A percentile compares a stretch with the other conserved stretches of the same genome.
phyloP scores from a whole-genome alignment of 1,139 yeast genomes.

The Pichia sp. region DNA sequence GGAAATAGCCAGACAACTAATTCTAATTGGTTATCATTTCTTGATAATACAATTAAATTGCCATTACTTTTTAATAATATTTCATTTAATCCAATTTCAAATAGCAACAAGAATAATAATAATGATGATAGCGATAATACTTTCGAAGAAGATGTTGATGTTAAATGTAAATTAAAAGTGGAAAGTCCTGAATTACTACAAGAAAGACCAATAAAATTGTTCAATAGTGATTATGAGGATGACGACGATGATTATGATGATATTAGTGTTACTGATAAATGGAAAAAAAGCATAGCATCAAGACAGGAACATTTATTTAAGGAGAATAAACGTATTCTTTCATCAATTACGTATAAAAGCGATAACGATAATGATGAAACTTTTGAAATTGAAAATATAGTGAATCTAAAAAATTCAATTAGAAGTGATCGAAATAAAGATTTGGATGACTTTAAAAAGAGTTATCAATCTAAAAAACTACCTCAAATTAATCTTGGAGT shows the following conservation, averaged over 20 bases:
- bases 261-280: constrained; percentile 5
- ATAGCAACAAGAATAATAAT: too few species aligned
- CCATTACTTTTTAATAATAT: constrained; percentile 7
- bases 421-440: not conserved
- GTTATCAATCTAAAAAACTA: constrained; percentile 20
- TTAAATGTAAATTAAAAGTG: constrained; percentile 8
- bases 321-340: constrained; percentile 3
- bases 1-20: not conserved
- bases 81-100: constrained; percentile 1
- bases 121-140: constrained; percentile 1
- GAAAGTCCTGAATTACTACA: constrained; percentile 17
- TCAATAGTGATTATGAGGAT: constrained; percentile 19
- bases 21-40: constrained; percentile 5
- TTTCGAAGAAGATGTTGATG: constrained; percentile 3
- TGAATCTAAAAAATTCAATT: constrained; percentile 19
- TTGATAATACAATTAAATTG: constrained; percentile 9
- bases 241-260: constrained; percentile 1
- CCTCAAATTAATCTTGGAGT: constrained; percentile 10
- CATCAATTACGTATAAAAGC: constrained; percentile 2
- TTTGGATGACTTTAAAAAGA: constrained; percentile 16
- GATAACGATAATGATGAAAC: constrained; percentile 14
- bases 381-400: constrained; percentile 21
- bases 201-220: constrained; percentile 21
- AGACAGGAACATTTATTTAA: constrained; percentile 11
- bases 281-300: constrained; percentile 11